Conservation (phyloP, 1,284 basidiomycete species). For the Moesziomyces aphidis region DNA sequence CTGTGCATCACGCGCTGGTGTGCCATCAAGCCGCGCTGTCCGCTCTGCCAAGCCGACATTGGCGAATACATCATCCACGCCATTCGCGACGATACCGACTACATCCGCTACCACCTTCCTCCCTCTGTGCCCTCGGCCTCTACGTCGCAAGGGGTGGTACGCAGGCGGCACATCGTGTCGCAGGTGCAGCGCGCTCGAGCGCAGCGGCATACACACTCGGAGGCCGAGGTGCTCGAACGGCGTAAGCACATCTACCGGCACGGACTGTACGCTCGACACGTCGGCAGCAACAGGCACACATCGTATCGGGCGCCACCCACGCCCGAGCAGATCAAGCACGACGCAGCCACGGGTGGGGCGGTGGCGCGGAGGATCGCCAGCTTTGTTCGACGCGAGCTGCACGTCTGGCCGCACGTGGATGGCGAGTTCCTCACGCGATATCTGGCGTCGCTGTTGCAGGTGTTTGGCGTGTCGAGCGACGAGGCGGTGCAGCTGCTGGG, state of each 20-base stretch:
- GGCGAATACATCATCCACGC: slow-evolving; percentile 59
- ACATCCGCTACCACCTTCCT: slow-evolving; percentile 54
- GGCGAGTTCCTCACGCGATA: slow-evolving; percentile 64
- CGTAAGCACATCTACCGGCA: slow-evolving; percentile 60
- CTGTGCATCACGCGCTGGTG: slow-evolving; percentile 65
- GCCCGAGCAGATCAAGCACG: slow-evolving; percentile 36
- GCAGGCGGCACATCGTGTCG: neutral
- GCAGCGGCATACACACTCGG: neutral
- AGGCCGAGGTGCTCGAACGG: slow-evolving; percentile 23
- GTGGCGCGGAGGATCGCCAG: slow-evolving; percentile 24
- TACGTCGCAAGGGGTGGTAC: neutral
- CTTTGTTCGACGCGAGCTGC: slow-evolving; percentile 65
- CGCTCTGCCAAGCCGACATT: slow-evolving; percentile 60
- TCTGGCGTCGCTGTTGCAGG: slow-evolving; percentile 55
- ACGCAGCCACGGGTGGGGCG: neutral
- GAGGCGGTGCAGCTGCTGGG: slow-evolving; percentile 57
- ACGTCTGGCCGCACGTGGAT: slow-evolving; percentile 62
- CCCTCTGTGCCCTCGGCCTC: neutral
- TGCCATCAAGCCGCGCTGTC: slow-evolving; percentile 62
- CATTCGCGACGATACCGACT: slow-evolving; percentile 63
- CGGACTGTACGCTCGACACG: slow-evolving; percentile 58
- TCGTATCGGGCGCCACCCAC: slow-evolving; percentile 51
- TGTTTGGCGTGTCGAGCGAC: slow-evolving; percentile 56
- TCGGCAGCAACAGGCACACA: slow-evolving; percentile 64
- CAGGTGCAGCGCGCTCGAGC: slow-evolving; percentile 8